Conservation (phyloP, 2,329 filamentous ascomycete species). For the Grosmannia clavigera region DNA sequence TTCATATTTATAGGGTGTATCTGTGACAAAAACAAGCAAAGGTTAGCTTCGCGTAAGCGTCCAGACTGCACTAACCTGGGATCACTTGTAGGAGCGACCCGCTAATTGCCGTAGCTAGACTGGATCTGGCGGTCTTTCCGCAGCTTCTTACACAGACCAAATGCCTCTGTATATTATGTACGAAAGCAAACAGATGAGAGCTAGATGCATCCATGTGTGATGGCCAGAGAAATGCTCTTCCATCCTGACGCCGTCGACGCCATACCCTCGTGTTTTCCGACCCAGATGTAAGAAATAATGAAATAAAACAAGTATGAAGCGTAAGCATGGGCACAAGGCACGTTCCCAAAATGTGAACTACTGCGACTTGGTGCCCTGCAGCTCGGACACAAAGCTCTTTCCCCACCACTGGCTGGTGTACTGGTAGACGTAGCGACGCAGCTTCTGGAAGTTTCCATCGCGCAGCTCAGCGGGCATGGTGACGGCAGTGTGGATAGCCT, state of each 20-base stretch:
- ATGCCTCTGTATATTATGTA: background rate
- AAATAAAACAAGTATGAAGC: background rate
- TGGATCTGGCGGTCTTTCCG: no score
- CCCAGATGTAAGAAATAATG: background rate
- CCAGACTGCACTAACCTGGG: no score
- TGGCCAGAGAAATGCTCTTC: background rate
- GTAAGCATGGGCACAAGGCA: background rate
- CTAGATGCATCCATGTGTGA: background rate
- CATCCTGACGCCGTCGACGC: background rate
- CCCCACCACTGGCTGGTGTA: constrained; percentile 98
- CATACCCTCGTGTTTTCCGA: background rate
- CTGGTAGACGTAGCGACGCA: constrained; percentile 92
- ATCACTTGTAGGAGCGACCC: no score
- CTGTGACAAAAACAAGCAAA: no score
- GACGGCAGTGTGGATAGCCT: constrained; percentile 89
- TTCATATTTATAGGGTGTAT: background rate
- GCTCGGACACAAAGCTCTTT: constrained; percentile 77
- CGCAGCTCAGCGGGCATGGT: constrained; percentile 89
- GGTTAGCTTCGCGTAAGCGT: no score
- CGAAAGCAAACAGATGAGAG: background rate
- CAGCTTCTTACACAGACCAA: background rate
- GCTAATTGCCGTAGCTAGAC: no score
- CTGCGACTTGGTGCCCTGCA: constrained; percentile 24
- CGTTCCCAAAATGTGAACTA: background rate
- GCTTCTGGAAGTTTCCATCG: constrained; percentile 74